These are phyloP conservation scores for Rhizopogon vesiculosus DNA, from an alignment of 768 basidiomycete genomes.

Conservation along the genomic window DNA sequence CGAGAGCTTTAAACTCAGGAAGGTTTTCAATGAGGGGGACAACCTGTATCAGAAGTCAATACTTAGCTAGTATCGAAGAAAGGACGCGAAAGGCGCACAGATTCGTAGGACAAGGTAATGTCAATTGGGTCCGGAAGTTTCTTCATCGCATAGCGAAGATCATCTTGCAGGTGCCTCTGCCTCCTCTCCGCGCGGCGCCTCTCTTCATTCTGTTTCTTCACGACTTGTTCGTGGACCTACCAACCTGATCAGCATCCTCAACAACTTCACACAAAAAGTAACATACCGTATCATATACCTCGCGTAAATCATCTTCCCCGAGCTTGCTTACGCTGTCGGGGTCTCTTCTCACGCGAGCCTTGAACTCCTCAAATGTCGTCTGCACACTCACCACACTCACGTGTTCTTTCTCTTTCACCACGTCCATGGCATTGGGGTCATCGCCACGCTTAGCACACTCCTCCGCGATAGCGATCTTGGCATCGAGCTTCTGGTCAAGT, in stretches of 20 bases:
- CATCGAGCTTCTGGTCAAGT: constrained; percentile 81
- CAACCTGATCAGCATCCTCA: neutral
- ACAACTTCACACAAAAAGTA: neutral
- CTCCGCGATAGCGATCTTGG: constrained; percentile 67
- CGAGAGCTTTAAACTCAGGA: constrained; percentile 81
- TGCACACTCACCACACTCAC: constrained; percentile 41
- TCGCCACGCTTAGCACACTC: constrained; percentile 46
- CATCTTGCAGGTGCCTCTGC: constrained; percentile 87
- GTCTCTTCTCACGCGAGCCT: constrained; percentile 49
- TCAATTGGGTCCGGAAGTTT: constrained; percentile 84
- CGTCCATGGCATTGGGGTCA: constrained; percentile 35
- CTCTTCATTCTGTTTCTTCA: constrained; percentile 81
- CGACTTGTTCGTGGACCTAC: constrained; percentile 68
- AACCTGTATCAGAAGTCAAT: constrained; percentile 37
- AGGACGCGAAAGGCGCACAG: constrained; percentile 42
- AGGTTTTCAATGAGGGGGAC: constrained; percentile 76
- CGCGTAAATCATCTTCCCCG: constrained; percentile 44
- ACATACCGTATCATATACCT: constrained; percentile 63
- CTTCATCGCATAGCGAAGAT: constrained; percentile 91
- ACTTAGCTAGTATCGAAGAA: neutral
- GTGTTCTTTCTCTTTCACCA: constrained; percentile 28
- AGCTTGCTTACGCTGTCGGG: constrained; percentile 48
- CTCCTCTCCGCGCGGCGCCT: constrained; percentile 80
- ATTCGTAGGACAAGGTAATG: constrained; percentile 70
- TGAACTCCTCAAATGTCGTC: constrained; percentile 64